Evolutionary conservation across 139 green algal species (phyloP).

Genomic region (Chlorella sp.): DNA sequence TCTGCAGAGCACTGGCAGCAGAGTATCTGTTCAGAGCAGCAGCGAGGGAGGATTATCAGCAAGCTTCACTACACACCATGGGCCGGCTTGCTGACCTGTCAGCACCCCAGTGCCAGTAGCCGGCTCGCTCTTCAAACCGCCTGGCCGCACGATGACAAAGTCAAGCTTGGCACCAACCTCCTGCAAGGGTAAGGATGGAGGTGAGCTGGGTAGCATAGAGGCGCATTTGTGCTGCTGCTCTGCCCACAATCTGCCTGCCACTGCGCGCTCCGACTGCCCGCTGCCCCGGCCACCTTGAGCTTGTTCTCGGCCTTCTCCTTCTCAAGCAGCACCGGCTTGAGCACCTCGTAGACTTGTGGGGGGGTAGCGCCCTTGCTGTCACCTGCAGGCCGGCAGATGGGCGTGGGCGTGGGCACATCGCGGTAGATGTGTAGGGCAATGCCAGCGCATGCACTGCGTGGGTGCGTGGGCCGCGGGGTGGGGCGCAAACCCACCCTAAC

Average conservation of each 20-base stretch:
- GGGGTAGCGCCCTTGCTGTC: conserved; percentile 74
- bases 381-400: neutral
- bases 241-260: no score
- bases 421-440: neutral
- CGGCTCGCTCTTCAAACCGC: conserved; percentile 91
- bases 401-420: neutral
- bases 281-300: conserved; percentile 69
- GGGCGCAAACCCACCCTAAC: no score
- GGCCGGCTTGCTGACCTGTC: conserved; percentile 47
- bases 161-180: conserved; percentile 64
- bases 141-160: conserved; percentile 93
- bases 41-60: neutral
- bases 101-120: conserved; percentile 85
- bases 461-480: neutral
- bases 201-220: neutral
- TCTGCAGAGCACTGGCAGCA: conserved; percentile 45
- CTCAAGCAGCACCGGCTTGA: conserved; percentile 93
- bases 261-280: no score
- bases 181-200: neutral
- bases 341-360: conserved; percentile 85
- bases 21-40: neutral
- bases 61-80: neutral
- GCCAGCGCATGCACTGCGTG: no score
- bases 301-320: conserved; percentile 97
- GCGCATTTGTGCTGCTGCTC: no score